A percentile compares a stretch with the other conserved stretches of the same genome.
These are phyloP conservation scores for Blakeslea trispora DNA, from an alignment of 371 early-diverging fungal genomes.

Conservation along the genomic window DNA sequence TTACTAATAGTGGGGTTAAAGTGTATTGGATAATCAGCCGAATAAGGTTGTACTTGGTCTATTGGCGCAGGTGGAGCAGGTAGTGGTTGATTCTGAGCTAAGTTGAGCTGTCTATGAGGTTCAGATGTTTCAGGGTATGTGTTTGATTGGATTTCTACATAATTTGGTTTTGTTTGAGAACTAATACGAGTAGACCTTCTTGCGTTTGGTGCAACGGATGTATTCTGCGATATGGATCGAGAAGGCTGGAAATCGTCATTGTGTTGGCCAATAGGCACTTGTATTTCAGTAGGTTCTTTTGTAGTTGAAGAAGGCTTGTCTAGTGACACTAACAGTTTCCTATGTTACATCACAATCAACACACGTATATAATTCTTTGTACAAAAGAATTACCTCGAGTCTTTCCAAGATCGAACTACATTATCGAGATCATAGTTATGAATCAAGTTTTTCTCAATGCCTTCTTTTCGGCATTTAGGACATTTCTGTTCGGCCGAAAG, in stretches of 20 bases:
- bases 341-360: too few species aligned
- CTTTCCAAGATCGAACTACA: conserved; percentile 28
- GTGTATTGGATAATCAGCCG: too few species aligned
- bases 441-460: conserved; percentile 36
- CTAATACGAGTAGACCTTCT: conserved; percentile 10
- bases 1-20: too few species aligned
- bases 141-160: too few species aligned
- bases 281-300: neutral
- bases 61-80: too few species aligned
- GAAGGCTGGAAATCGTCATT: neutral
- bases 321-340: neutral
- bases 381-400: conserved; percentile 27
- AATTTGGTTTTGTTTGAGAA: conserved; percentile 3
- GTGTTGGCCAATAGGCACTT: too few species aligned
- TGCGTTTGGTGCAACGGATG: neutral
- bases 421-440: conserved; percentile 50
- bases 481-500: conserved; percentile 54
- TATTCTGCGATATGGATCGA: too few species aligned
- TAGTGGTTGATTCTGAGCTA: neutral
- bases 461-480: conserved; percentile 56
- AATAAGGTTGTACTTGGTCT: too few species aligned
- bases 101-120: neutral
- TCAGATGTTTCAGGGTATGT: too few species aligned
- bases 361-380: too few species aligned
- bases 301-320: neutral